These are phyloP conservation scores for Scedosporium apiospermum DNA, from an alignment of 2,329 filamentous ascomycete species.

Conservation along the genomic window DNA sequence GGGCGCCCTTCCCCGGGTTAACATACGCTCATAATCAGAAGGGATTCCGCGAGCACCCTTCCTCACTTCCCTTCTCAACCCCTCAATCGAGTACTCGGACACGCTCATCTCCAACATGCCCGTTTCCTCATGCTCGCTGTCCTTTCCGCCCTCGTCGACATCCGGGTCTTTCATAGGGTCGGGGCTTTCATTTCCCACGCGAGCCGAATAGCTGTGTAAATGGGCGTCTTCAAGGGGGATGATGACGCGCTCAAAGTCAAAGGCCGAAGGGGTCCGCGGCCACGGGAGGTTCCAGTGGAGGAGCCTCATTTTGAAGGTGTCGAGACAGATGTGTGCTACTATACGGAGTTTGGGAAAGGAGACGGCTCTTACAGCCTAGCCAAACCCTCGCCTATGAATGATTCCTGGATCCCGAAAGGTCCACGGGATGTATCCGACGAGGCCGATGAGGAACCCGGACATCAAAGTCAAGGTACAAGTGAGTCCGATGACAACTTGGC, in stretches of 20 bases:
- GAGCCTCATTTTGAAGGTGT: constrained; percentile 2
- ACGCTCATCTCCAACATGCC: constrained; percentile 45
- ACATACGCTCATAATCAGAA: constrained; percentile 67
- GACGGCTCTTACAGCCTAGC: too few relatives aligned
- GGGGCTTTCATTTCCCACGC: constrained; percentile 23
- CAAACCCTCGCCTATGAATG: neutral
- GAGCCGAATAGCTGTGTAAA: constrained; percentile 43
- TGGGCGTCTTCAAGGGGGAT: constrained; percentile 46
- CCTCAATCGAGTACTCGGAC: constrained; percentile 58
- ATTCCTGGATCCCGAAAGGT: neutral
- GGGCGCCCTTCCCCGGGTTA: neutral
- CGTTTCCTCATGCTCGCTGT: constrained; percentile 30
- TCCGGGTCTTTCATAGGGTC: constrained; percentile 26
- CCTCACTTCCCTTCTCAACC: constrained; percentile 56
- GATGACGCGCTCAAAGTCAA: constrained; percentile 35
- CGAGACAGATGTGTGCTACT: neutral
- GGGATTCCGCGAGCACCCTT: constrained; percentile 51
- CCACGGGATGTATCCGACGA: neutral
- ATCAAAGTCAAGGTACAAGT: neutral
- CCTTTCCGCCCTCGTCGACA: constrained; percentile 29
- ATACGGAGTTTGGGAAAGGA: too few relatives aligned
- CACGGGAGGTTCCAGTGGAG: constrained; percentile 4
- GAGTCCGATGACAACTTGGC: neutral
- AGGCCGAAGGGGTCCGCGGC: constrained; percentile 20
- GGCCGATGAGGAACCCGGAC: neutral